Conservation (phyloP, 2,329 filamentous ascomycete species). For the Ophioceras dolichostomum region DNA sequence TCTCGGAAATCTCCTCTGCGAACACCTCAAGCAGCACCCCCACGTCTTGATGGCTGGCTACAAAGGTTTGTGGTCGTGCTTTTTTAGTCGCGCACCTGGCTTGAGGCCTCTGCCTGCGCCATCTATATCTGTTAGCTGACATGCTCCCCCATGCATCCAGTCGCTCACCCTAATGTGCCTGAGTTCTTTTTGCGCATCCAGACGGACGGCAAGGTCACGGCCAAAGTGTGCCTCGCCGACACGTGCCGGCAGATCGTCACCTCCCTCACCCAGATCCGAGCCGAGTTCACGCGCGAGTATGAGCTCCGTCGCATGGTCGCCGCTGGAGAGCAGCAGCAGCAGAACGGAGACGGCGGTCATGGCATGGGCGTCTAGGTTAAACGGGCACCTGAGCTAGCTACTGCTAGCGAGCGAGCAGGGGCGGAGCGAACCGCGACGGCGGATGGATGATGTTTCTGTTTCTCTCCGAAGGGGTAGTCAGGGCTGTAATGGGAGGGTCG, state of each 20-base stretch:
- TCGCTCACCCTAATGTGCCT: slow-evolving; percentile 48
- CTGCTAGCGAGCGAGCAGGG: too few relatives aligned
- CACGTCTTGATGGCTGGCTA: slow-evolving; percentile 88
- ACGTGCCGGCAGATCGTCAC: slow-evolving; percentile 74
- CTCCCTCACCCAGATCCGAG: slow-evolving; percentile 66
- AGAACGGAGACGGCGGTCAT: slow-evolving; percentile 16
- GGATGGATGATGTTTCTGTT: not conserved
- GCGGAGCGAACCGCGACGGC: too few relatives aligned
- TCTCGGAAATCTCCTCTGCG: slow-evolving; percentile 76
- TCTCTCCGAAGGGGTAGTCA: not conserved
- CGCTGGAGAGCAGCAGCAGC: slow-evolving; percentile 43
- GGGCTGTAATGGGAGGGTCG: not conserved
- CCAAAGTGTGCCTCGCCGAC: slow-evolving; percentile 76
- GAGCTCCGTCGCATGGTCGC: slow-evolving; percentile 78
- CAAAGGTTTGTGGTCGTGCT: slow-evolving; percentile 56
- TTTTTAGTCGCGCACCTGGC: too few relatives aligned
- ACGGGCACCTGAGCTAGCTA: not conserved
- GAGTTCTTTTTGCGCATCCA: slow-evolving; percentile 67
- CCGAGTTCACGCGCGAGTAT: slow-evolving; percentile 87
- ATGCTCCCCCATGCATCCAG: too few relatives aligned
- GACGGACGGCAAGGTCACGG: slow-evolving; percentile 77
- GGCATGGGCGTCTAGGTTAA: too few relatives aligned
- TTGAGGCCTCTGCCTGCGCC: too few relatives aligned
- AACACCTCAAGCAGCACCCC: slow-evolving; percentile 72
- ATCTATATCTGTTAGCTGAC: too few relatives aligned